Evolutionary conservation across 257 asterid species (phyloP), one percentile per base, ranked within the genome.

Genomic region (Perilla frutescens): DNA sequence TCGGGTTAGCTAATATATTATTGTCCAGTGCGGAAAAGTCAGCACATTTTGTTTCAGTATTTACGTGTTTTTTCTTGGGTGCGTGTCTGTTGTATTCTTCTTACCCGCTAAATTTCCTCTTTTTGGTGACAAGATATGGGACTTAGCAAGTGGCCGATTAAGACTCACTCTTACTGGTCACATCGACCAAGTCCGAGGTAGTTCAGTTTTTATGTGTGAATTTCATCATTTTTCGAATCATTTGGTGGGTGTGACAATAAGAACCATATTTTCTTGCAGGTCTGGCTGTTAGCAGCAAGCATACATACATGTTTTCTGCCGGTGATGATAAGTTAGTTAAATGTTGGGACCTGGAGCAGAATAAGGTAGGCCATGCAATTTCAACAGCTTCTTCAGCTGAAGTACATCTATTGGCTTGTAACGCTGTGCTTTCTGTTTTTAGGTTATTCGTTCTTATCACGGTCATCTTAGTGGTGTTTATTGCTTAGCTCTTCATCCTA

Each of bases 331-430:
- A 95, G 78, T 88, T 79, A 86, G 98, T 95, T 62, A 95, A 95
- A 79, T 95, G 99, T 84, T 92, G 98, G 97, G 99, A 95, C 79
- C 86, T 95, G 50, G 99, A 95, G 83, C 99, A 95, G 85, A 95
- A 95, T 74, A 92, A 95, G 99, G 99, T 91, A 61, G 60, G 82
- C 80, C 59, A 1, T 20, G 65, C 48, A 66, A 12, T 48, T 56
- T 62, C 34, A 76, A 9, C 2, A 66, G 14, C 57, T 55, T 63
- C 32, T 67, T 70, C 71, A 41, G 58, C 49, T 65, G 20, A 26
- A 34, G 56, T 50, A 41, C 3, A 66, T 64, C 49, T 60, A 59
- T 66, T 68, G 44, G 43, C 68, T 62, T 37, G 7, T 71, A 63
- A 61, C 69, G 51, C 9, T 31, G 41, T 72, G 31, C 43, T 8